Evolutionary conservation across 2,329 filamentous ascomycete species (phyloP).

Genomic region (Aspergillus awamori): DNA sequence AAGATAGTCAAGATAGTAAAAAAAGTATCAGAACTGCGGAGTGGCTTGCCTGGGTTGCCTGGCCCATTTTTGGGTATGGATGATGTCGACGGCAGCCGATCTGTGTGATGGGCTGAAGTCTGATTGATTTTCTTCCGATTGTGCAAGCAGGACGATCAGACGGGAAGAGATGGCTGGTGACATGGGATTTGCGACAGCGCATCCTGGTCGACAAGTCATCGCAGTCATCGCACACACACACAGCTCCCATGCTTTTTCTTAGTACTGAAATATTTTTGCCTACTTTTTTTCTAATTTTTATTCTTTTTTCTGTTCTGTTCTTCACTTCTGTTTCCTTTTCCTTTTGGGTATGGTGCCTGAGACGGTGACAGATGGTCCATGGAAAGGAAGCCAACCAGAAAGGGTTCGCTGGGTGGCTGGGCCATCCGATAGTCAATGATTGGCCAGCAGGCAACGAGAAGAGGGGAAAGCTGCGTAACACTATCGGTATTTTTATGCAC

Average conservation of each 20-base stretch:
- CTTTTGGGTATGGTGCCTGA: conserved; percentile 4
- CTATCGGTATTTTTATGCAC: not conserved
- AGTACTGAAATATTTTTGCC: not conserved
- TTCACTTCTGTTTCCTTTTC: not conserved
- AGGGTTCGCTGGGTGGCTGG: conserved; percentile 17
- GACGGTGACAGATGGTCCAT: conserved; percentile 11
- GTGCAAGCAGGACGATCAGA: conserved; percentile 3
- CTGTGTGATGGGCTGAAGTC: not conserved
- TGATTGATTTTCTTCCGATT: conserved; percentile 3
- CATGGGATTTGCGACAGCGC: not conserved
- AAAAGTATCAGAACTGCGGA: not conserved
- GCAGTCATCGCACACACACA: not conserved
- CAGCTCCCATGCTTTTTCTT: not conserved
- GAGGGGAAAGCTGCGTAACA: conserved; percentile 16
- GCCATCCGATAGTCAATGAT: not conserved
- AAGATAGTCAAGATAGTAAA: not conserved
- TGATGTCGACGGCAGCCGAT: conserved; percentile 10
- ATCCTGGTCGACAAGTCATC: conserved; percentile 3
- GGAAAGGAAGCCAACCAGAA: conserved; percentile 7
- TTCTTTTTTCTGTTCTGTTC: not conserved
- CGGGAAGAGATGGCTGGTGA: not conserved
- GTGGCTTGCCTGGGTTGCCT: not conserved
- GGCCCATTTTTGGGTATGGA: conserved; percentile 3
- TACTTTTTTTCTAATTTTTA: not conserved
- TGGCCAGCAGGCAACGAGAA: not conserved